Percentiles rank a stretch among this genome's conserved stretches.
Conservation (phyloP, 106 monocot species). For the Chionographis japonica region DNA sequence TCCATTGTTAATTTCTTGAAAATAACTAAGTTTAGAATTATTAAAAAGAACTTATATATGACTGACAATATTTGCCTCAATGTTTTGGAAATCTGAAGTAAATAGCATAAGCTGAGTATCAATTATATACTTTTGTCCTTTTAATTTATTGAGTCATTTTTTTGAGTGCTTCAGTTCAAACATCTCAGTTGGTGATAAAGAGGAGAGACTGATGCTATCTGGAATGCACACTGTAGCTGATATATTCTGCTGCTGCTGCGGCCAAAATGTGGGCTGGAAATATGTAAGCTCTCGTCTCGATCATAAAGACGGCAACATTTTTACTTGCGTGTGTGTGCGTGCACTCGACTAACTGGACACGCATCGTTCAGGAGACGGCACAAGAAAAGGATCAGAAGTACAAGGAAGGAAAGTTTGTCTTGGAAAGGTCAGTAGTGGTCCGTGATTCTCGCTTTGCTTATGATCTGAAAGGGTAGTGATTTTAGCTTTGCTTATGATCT, state of each 20-base stretch:
- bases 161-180: slow-evolving; percentile 20
- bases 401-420: slow-evolving; percentile 49
- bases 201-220: slow-evolving; percentile 46
- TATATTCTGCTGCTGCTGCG: slow-evolving; percentile 47
- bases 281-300: slow-evolving; percentile 25
- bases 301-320: too few relatives aligned
- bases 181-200: slow-evolving; percentile 22
- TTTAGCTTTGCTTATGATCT: not conserved
- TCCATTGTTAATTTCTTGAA: too few relatives aligned
- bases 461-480: too few relatives aligned
- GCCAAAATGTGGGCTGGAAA: slow-evolving; percentile 58
- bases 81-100: too few relatives aligned
- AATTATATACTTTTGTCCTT: not conserved
- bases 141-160: not conserved
- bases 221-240: slow-evolving; percentile 51
- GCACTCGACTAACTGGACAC: too few relatives aligned
- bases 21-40: too few relatives aligned
- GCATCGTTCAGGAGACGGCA: slow-evolving; percentile 23
- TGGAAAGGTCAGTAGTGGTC: slow-evolving; percentile 29
- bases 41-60: too few relatives aligned
- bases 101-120: not conserved
- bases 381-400: slow-evolving; percentile 39
- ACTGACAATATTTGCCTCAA: too few relatives aligned
- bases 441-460: not conserved
- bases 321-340: too few relatives aligned